Conservation (phyloP, 805 yeast species). For the Metschnikowia aberdeeniae region DNA sequence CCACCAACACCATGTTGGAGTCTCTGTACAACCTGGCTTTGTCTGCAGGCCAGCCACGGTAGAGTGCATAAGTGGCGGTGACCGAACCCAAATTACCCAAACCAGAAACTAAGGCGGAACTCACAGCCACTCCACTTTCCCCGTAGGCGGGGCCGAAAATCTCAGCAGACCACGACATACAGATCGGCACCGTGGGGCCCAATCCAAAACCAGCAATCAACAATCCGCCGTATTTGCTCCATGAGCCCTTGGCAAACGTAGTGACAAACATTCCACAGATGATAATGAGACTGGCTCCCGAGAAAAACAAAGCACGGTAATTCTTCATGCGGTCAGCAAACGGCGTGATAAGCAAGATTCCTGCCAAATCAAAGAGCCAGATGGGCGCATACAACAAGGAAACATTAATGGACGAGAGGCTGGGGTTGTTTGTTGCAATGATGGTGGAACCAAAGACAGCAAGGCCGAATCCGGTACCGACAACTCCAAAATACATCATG, state of each 20-base stretch:
- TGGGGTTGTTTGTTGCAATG: conserved; percentile 60
- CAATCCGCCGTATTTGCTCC: conserved; percentile 79
- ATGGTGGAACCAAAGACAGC: conserved; percentile 83
- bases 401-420: conserved; percentile 59
- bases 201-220: conserved; percentile 81
- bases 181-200: conserved; percentile 87
- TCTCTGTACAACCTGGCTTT: conserved; percentile 53
- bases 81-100: conserved; percentile 86
- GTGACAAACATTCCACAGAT: conserved; percentile 72
- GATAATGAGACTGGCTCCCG: conserved; percentile 59
- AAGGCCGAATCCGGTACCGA: conserved; percentile 84
- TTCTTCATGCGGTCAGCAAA: conserved; percentile 66
- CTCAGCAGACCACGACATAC: conserved; percentile 80
- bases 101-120: conserved; percentile 81
- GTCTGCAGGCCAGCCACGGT: conserved; percentile 86
- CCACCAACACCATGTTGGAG: conserved; percentile 80
- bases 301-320: conserved; percentile 59
- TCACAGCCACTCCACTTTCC: conserved; percentile 79
- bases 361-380: conserved; percentile 81
- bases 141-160: conserved; percentile 69
- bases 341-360: conserved; percentile 72
- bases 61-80: conserved; percentile 79
- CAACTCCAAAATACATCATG: conserved; percentile 89
- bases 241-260: conserved; percentile 66
- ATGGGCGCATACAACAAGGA: conserved; percentile 83